Percentiles rank a stretch among this genome's conserved stretches.
Conservation (phyloP, 768 basidiomycete species). For the Lactarius quietus region DNA sequence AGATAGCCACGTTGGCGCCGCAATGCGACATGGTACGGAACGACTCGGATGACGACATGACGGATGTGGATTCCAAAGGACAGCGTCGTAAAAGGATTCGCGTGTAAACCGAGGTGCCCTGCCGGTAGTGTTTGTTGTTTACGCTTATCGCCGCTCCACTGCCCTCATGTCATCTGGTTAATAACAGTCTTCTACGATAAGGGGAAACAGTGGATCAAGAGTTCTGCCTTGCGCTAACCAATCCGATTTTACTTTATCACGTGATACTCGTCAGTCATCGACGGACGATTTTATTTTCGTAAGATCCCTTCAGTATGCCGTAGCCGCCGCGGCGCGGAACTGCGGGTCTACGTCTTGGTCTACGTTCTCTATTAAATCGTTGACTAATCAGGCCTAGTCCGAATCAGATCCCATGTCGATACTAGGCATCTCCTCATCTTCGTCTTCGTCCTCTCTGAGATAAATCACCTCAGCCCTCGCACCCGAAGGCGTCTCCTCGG, state of each 20-base stretch:
- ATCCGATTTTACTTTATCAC: too few species aligned
- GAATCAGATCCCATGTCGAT: slow-evolving; percentile 82
- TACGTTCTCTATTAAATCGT: not conserved
- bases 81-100: slow-evolving; percentile 39
- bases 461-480: not conserved
- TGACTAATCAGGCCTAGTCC: slow-evolving; percentile 43
- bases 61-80: slow-evolving; percentile 28
- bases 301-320: not conserved
- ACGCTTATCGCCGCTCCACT: not conserved
- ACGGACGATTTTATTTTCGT: too few species aligned
- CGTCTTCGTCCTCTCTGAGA: slow-evolving; percentile 41
- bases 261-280: too few species aligned
- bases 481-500: slow-evolving; percentile 1
- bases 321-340: not conserved
- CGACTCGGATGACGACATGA: slow-evolving; percentile 41
- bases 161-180: not conserved
- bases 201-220: too few species aligned
- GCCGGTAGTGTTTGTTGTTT: not conserved
- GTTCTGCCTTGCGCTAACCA: too few species aligned
- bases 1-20: slow-evolving; percentile 23
- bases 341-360: not conserved
- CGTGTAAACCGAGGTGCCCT: slow-evolving; percentile 5
- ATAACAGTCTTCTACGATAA: too few species aligned
- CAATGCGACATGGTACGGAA: slow-evolving; percentile 21
- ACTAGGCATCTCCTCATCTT: slow-evolving; percentile 70